phyloP scores from a whole-genome alignment of 345 rosid genomes.

The Euphorbia pulcherrima region DNA sequence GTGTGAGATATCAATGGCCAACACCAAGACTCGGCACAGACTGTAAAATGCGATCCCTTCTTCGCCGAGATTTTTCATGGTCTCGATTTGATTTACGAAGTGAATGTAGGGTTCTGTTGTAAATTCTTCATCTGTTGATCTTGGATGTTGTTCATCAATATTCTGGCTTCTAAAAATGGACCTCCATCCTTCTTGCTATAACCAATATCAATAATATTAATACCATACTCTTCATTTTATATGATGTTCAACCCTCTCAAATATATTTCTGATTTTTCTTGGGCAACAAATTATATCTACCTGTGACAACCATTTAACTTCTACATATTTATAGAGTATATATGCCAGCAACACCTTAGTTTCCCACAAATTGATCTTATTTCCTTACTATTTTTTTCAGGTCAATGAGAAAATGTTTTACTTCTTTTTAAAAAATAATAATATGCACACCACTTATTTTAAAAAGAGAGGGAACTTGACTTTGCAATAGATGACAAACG shows the following conservation, averaged over 20 bases:
- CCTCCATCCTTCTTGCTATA: not conserved
- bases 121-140: too few relatives aligned
- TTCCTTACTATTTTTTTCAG: too few relatives aligned
- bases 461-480: not conserved
- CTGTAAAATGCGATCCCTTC: not conserved
- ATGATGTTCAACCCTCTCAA: too few relatives aligned
- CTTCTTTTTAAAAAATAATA: too few relatives aligned
- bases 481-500: not conserved
- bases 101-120: not conserved
- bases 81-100: not conserved
- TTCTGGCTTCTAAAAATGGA: not conserved
- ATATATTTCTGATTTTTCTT: not conserved
- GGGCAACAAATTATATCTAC: not conserved
- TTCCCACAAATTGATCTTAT: too few relatives aligned
- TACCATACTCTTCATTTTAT: not conserved
- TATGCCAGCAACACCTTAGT: not conserved
- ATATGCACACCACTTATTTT: too few relatives aligned
- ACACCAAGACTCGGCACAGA: not conserved
- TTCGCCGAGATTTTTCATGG: not conserved
- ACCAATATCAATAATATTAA: not conserved
- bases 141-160: not conserved
- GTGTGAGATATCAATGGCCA: slow-evolving; percentile 1
- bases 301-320: not conserved
- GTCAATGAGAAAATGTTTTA: not conserved
- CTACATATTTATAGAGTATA: too few relatives aligned